These are phyloP conservation scores for Boletellus ananas DNA, from an alignment of 768 basidiomycete species.

Conservation along the genomic window DNA sequence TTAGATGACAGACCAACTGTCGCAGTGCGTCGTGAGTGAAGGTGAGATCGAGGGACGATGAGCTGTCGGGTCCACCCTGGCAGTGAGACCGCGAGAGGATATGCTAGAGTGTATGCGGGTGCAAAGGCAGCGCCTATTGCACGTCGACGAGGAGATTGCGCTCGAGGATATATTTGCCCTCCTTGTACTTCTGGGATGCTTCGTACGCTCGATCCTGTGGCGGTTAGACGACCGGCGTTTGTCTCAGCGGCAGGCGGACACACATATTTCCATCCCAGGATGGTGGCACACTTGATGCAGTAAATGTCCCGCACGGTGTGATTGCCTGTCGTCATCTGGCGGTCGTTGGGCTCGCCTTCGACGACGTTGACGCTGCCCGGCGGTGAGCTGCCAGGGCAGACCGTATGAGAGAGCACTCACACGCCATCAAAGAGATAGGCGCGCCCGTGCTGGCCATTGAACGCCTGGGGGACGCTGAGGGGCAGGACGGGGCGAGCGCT, in stretches of 20 bases:
- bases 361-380: conserved; percentile 78
- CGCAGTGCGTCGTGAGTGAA: conserved; percentile 15
- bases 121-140: conserved; percentile 45
- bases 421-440: conserved; percentile 94
- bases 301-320: conserved; percentile 96
- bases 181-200: conserved; percentile 91
- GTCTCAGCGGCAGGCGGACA: neutral
- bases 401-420: conserved; percentile 47
- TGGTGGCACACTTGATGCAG: conserved; percentile 84
- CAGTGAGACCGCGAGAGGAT: conserved; percentile 12
- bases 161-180: conserved; percentile 97
- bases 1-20: conserved; percentile 24
- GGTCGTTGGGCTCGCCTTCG: conserved; percentile 85
- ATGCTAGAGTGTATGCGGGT: conserved; percentile 3
- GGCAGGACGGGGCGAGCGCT: neutral
- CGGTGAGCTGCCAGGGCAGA: conserved; percentile 9
- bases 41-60: conserved; percentile 15
- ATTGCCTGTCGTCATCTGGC: conserved; percentile 95
- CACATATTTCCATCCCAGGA: conserved; percentile 98
- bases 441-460: conserved; percentile 94
- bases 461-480: conserved; percentile 57
- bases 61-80: conserved; percentile 14
- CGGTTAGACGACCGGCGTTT: conserved; percentile 1
- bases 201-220: conserved; percentile 91
- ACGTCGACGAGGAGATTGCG: conserved; percentile 85